Conservation (phyloP, 2,329 filamentous ascomycete genomes). For the Cryphonectria nitschkei region DNA sequence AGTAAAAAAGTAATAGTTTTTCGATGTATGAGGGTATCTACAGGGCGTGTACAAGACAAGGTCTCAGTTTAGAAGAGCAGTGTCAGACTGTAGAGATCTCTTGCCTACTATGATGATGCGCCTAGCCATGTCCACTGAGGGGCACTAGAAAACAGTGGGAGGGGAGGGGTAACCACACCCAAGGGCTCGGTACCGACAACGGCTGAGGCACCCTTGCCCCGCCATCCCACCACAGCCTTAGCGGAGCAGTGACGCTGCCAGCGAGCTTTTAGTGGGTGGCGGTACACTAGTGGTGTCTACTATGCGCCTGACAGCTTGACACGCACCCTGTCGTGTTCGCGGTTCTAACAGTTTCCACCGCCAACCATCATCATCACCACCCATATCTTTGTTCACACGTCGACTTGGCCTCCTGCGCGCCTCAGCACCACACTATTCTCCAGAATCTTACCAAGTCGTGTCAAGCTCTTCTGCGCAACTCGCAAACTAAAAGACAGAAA, state of each 20-base stretch:
- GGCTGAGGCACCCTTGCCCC: neutral
- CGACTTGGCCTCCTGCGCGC: neutral
- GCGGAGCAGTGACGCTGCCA: slow-evolving; percentile 31
- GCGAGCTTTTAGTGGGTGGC: slow-evolving; percentile 4
- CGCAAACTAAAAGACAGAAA: neutral
- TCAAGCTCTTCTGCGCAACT: neutral
- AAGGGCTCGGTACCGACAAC: slow-evolving; percentile 6
- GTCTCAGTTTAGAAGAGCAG: neutral
- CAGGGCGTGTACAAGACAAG: neutral
- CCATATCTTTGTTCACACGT: neutral
- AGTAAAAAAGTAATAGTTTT: neutral
- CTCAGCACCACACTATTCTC: neutral
- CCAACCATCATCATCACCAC: neutral
- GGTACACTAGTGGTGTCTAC: no score
- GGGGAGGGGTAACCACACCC: neutral
- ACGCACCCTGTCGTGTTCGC: slow-evolving; percentile 27
- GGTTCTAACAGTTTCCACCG: slow-evolving; percentile 35
- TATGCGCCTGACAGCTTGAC: neutral
- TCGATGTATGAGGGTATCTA: neutral
- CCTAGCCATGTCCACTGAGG: neutral
- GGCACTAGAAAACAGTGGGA: neutral
- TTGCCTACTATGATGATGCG: no score
- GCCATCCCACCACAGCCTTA: neutral
- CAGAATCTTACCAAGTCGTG: neutral
- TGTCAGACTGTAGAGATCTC: no score